Conservation (phyloP, 441 rosid species). For the Arabidopsis hybrid region DNA sequence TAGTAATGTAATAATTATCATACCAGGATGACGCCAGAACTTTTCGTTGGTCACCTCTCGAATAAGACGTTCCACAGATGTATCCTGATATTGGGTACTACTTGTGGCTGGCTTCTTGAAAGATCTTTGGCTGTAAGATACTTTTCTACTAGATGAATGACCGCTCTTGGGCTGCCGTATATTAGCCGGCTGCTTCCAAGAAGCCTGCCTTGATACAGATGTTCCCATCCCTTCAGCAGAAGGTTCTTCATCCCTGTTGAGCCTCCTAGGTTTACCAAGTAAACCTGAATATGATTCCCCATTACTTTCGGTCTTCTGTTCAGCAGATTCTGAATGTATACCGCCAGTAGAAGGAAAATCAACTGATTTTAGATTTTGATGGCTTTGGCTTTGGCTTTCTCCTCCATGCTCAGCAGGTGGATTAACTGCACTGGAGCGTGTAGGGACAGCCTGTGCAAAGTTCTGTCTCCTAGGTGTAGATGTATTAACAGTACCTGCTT, state of each 20-base stretch:
- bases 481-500: slow-evolving; percentile 68
- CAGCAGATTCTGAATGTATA: slow-evolving; percentile 51
- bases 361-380: slow-evolving; percentile 66
- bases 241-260: slow-evolving; percentile 61
- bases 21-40: slow-evolving; percentile 98
- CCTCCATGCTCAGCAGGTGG: slow-evolving; percentile 56
- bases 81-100: slow-evolving; percentile 73
- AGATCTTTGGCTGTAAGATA: slow-evolving; percentile 57
- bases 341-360: slow-evolving; percentile 55
- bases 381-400: slow-evolving; percentile 52
- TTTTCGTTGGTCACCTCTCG: slow-evolving; percentile 94
- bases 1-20: slow-evolving; percentile 9
- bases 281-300: slow-evolving; percentile 64
- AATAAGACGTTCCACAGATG: slow-evolving; percentile 96
- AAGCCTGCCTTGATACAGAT: slow-evolving; percentile 73
- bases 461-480: slow-evolving; percentile 83
- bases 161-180: slow-evolving; percentile 57
- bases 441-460: slow-evolving; percentile 54
- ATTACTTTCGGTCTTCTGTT: slow-evolving; percentile 63
- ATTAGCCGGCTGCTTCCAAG: slow-evolving; percentile 84
- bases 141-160: slow-evolving; percentile 62
- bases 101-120: slow-evolving; percentile 59
- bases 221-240: slow-evolving; percentile 57
- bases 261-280: slow-evolving; percentile 61
- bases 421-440: slow-evolving; percentile 58